A percentile compares a stretch with the other conserved stretches of the same genome.
phyloP scores from a whole-genome alignment of 2,329 filamentous ascomycete species.

The Phaeophleospora eucalypticola region DNA sequence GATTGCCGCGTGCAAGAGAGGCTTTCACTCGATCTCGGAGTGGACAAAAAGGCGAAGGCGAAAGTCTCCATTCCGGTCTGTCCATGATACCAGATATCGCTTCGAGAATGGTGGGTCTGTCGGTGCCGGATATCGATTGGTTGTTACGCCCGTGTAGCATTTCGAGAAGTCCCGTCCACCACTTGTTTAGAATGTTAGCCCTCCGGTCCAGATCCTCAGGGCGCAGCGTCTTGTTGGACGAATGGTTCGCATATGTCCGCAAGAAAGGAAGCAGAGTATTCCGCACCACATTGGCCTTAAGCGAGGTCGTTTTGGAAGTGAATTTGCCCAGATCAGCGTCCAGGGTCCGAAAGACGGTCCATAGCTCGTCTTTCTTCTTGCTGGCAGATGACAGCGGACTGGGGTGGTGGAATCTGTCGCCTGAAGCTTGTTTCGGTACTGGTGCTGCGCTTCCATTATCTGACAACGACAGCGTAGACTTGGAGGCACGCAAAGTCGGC shows the following conservation, averaged over 20 bases:
- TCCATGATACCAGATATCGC: conserved; percentile 79
- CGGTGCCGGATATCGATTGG: conserved; percentile 76
- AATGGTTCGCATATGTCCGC: conserved; percentile 62
- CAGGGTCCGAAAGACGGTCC: conserved; percentile 63
- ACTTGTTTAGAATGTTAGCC: conserved; percentile 76
- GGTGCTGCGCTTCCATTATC: conserved; percentile 34
- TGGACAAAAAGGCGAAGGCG: conserved; percentile 64
- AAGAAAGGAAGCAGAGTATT: conserved; percentile 72
- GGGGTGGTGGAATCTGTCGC: conserved; percentile 28
- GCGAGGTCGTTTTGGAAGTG: conserved; percentile 64
- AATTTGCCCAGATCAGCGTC: conserved; percentile 72
- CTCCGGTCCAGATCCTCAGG: conserved; percentile 79
- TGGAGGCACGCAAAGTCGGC: conserved; percentile 33
- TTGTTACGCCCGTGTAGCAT: conserved; percentile 72
- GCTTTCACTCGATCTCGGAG: conserved; percentile 53
- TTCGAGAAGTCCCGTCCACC: conserved; percentile 81
- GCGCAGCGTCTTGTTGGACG: conserved; percentile 61
- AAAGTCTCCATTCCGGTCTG: conserved; percentile 78
- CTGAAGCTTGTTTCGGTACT: conserved; percentile 39
- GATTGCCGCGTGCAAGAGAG: conserved; percentile 43
- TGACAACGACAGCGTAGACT: background rate
- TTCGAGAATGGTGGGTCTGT: conserved; percentile 75
- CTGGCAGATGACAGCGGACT: conserved; percentile 24
- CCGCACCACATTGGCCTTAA: conserved; percentile 74
- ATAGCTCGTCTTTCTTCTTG: conserved; percentile 66